Evolutionary conservation across 352 stramenopile genomes (phyloP), one percentile per base, ranked within the genome.

Genomic region (Phytopythium boreale): DNA sequence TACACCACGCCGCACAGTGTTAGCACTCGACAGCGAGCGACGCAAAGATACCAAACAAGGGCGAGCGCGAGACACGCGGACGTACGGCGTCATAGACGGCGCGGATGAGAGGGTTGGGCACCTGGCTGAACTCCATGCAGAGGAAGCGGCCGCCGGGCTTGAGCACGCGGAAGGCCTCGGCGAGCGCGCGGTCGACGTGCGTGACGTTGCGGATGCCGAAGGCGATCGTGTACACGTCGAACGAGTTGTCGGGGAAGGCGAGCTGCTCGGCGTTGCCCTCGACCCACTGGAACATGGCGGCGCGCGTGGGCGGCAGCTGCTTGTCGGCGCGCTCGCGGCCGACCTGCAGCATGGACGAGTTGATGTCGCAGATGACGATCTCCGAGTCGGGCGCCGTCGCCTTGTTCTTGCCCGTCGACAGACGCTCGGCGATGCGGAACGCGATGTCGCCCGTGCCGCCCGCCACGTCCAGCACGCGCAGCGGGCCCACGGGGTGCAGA

Each of bases 181-280:
- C 59, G 14, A 99, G 77, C n/a, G 96, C 92, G 49, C 87, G 86
- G 75, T 98, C 94, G 7, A 99, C 92, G 80, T 99, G 92, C 6
- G 98, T 99, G 27, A 98, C 95, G 76, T 99, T 99, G 22, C 98
- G 85, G 63, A 99, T 97, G 26, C 98, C 98, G 80, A 99, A 99
- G 6, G 97, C 96, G 73, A 99, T 99, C 19, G 97, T 99, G 72
- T 99, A 99, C 26, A 98, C 80, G 77, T 99, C 97, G 73, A 99
- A 99, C 44, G 87, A 92, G 72, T 98, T 89, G 71, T 97, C 84
- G 49, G 89, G 77, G 65, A 99, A 99, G 55, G 84, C 84, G 37
- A 99, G 81, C 57, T 89, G 74, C 82, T 99, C 96, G 3, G 98
- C 98, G 76, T 99, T 98, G 55, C 95, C 97, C 73, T 99, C 81